Conservation (phyloP, 2,329 filamentous ascomycete species). For the Paecilomyces sp. region DNA sequence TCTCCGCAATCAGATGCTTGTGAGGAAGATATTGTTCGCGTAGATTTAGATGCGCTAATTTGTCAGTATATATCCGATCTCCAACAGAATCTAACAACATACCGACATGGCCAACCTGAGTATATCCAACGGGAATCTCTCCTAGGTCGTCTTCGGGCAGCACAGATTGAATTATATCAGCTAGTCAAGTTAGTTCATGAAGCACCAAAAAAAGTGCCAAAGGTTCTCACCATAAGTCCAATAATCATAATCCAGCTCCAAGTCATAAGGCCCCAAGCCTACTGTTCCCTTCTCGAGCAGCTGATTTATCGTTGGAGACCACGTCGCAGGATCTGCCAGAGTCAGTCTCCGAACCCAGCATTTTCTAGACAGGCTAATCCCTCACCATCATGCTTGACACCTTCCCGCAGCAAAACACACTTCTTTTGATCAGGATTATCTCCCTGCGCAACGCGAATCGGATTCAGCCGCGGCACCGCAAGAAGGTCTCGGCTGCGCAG, state of each 20-base stretch:
- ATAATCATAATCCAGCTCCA: conserved; percentile 73
- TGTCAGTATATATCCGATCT: conserved; percentile 7
- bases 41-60: conserved; percentile 78
- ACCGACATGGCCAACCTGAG: conserved; percentile 81
- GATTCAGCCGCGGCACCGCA: conserved; percentile 54
- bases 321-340: conserved; percentile 61
- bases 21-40: conserved; percentile 76
- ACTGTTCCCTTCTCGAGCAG: conserved; percentile 63
- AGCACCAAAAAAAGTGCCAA: background rate
- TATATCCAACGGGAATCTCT: conserved; percentile 80
- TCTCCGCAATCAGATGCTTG: conserved; percentile 75
- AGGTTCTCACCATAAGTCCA: conserved; percentile 67
- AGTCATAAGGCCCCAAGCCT: conserved; percentile 64
- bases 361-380: conserved; percentile 13
- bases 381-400: conserved; percentile 31
- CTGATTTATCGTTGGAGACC: conserved; percentile 63
- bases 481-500: conserved; percentile 61
- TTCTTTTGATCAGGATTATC: conserved; percentile 44
- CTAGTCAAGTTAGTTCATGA: conserved; percentile 31
- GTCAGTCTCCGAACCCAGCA: conserved; percentile 1
- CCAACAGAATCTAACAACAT: conserved; percentile 11
- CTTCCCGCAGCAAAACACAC: conserved; percentile 32
- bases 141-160: conserved; percentile 72
- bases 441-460: conserved; percentile 57
- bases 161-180: conserved; percentile 75